Evolutionary conservation across 176 grass and related monocot species (phyloP).

Genomic region (Aegilops longissima): DNA sequence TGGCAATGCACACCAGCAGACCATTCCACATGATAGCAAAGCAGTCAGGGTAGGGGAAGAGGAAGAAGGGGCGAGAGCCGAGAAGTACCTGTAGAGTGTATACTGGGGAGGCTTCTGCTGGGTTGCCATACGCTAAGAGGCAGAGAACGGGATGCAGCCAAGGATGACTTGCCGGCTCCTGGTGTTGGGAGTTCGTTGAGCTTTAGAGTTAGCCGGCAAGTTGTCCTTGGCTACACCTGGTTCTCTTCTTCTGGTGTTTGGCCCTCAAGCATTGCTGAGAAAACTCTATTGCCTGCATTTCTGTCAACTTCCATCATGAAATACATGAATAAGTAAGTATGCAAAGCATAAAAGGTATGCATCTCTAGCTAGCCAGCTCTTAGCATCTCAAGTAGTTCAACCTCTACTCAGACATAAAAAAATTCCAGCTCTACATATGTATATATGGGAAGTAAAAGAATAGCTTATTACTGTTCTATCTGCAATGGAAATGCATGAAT

Average conservation of each 20-base stretch:
- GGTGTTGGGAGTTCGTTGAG: not conserved
- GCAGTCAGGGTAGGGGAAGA: conserved; percentile 11
- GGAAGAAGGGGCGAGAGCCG: not conserved
- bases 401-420: not conserved
- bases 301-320: not conserved
- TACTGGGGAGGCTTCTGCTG: conserved; percentile 15
- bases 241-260: conserved; percentile 55
- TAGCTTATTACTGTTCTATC: not conserved
- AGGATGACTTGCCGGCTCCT: conserved; percentile 67
- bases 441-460: not conserved
- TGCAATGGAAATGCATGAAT: conserved; percentile 10
- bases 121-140: conserved; percentile 42
- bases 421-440: not conserved
- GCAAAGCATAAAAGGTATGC: not conserved
- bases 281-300: not conserved
- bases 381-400: not conserved
- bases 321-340: not conserved
- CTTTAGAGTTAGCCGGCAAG: conserved; percentile 46
- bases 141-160: conserved; percentile 64
- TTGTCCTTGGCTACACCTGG: conserved; percentile 65
- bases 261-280: conserved; percentile 27
- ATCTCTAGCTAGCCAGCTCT: conserved; percentile 1
- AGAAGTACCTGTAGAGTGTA: not conserved
- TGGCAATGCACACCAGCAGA: conserved; percentile 17
- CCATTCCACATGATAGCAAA: conserved; percentile 13